Evolutionary conservation across 345 rosid species (phyloP).

Genomic region (Populus euphratica): DNA sequence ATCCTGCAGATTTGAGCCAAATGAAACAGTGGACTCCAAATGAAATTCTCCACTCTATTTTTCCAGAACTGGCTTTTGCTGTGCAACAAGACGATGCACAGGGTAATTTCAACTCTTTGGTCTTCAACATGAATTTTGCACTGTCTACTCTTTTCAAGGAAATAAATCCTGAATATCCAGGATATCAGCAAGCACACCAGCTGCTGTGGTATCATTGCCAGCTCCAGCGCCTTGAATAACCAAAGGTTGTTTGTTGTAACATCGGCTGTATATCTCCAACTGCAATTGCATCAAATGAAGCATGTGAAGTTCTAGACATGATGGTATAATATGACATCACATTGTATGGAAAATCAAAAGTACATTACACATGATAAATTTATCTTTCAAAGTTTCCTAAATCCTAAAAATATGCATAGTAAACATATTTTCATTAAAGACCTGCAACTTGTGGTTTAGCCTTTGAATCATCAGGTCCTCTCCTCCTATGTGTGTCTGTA

Average conservation of each 20-base stretch:
- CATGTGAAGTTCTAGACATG: no score
- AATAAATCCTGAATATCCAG: conserved; percentile 86
- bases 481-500: no score
- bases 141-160: conserved; percentile 22
- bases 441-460: no score
- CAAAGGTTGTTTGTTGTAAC: conserved; percentile 71
- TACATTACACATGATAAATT: no score
- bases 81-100: neutral
- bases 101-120: neutral
- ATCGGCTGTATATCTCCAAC: conserved; percentile 81
- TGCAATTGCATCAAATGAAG: conserved; percentile 32
- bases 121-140: neutral
- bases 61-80: neutral
- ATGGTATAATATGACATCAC: no score
- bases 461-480: no score
- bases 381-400: no score
- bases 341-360: no score
- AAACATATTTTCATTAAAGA: no score
- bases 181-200: conserved; percentile 88
- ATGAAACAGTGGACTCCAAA: neutral
- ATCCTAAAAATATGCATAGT: no score
- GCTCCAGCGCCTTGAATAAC: conserved; percentile 99
- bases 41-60: neutral
- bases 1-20: neutral
- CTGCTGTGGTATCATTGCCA: conserved; percentile 91